A percentile compares a stretch with the other conserved stretches of the same genome.
Evolutionary conservation across 495 filamentous ascomycete species (phyloP).

Genomic region (Aspergillus panamensis): DNA sequence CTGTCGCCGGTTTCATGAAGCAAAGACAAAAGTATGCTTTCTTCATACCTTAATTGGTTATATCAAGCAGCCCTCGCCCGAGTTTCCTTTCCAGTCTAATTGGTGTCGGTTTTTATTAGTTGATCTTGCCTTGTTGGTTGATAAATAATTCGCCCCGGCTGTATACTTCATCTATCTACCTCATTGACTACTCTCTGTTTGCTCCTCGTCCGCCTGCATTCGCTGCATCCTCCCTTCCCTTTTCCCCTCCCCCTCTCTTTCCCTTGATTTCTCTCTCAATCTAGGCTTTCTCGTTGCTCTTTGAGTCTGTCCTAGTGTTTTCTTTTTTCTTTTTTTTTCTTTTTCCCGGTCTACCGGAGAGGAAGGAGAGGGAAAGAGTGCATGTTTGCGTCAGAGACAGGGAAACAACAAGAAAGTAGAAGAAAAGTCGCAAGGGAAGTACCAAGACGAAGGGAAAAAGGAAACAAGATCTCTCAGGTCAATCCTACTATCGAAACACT

Average conservation of each 20-base stretch:
- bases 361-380: not conserved
- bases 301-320: not conserved
- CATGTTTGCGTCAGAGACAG: not conserved
- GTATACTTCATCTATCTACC: not conserved
- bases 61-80: slow-evolving; percentile 10
- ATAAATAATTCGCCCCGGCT: too few species aligned
- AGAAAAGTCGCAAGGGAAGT: not conserved
- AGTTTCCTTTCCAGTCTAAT: slow-evolving; percentile 10
- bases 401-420: not conserved
- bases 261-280: not conserved
- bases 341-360: not conserved
- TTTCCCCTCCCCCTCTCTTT: not conserved
- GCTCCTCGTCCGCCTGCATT: not conserved
- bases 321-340: too few species aligned
- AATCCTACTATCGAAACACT: slow-evolving; percentile 16
- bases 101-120: not conserved
- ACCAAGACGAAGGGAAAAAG: not conserved
- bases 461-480: slow-evolving; percentile 1
- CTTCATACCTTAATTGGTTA: slow-evolving; percentile 14
- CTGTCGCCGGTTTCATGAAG: not conserved
- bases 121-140: slow-evolving; percentile 1
- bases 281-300: not conserved
- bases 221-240: not conserved
- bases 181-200: not conserved
- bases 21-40: slow-evolving; percentile 8